These are phyloP conservation scores for Candida caryicola DNA, from an alignment of 805 yeast genomes.

Conservation along the genomic window DNA sequence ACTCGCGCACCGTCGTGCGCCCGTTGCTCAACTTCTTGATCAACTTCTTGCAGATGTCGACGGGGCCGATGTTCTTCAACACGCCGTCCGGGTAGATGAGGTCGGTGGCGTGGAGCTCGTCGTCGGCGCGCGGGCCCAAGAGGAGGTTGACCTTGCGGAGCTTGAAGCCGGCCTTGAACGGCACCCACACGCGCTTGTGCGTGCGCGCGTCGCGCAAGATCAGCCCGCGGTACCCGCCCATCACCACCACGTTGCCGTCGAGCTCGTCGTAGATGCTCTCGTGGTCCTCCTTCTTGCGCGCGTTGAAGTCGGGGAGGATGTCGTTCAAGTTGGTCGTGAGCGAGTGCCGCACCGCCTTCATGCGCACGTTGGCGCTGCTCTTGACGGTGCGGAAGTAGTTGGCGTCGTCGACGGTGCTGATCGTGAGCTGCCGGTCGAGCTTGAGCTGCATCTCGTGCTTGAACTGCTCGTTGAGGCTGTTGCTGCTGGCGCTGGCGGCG, in stretches of 20 bases:
- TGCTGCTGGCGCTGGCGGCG: slow-evolving; percentile 7
- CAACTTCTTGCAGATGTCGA: slow-evolving; percentile 68
- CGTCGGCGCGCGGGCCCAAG: slow-evolving; percentile 70
- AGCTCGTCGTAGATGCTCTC: slow-evolving; percentile 55
- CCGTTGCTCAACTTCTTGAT: slow-evolving; percentile 57
- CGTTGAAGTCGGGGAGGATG: slow-evolving; percentile 32
- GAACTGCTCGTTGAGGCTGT: slow-evolving; percentile 13
- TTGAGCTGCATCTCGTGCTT: slow-evolving; percentile 37
- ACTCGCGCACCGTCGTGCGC: slow-evolving; percentile 61
- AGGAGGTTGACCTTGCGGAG: slow-evolving; percentile 64
- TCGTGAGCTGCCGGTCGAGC: slow-evolving; percentile 52
- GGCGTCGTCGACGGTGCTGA: slow-evolving; percentile 64
- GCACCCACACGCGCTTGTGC: slow-evolving; percentile 76
- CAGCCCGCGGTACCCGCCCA: slow-evolving; percentile 91
- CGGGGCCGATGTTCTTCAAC: slow-evolving; percentile 80
- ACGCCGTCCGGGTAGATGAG: slow-evolving; percentile 70
- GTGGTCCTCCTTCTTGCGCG: slow-evolving; percentile 19
- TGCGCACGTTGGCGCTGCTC: slow-evolving; percentile 63
- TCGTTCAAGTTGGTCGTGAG: slow-evolving; percentile 49
- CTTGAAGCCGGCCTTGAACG: slow-evolving; percentile 79
- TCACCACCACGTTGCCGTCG: slow-evolving; percentile 73
- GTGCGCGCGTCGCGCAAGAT: slow-evolving; percentile 66
- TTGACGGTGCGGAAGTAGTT: slow-evolving; percentile 50
- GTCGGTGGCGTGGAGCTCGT: slow-evolving; percentile 56
- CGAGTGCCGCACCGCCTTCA: slow-evolving; percentile 67